Percentiles rank a stretch among this genome's conserved stretches.
Conservation (phyloP, 2,329 filamentous ascomycete genomes). For the Fusarium continuum region DNA sequence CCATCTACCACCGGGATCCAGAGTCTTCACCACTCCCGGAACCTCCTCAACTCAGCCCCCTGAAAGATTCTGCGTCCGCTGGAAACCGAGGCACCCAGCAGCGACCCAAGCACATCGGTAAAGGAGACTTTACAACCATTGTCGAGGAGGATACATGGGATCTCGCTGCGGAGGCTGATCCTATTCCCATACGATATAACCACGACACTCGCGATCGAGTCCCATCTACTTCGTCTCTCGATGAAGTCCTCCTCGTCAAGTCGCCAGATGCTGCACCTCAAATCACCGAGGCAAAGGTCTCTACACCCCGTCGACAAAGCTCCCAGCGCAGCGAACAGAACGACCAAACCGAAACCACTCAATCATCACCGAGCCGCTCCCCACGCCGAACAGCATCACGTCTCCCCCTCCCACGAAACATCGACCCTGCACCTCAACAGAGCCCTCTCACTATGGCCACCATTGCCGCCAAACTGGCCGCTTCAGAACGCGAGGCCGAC, state of each 20-base stretch:
- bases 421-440: constrained; percentile 57
- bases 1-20: constrained; percentile 40
- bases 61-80: constrained; percentile 61
- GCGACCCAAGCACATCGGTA: constrained; percentile 40
- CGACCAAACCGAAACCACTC: constrained; percentile 22
- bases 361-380: constrained; percentile 27
- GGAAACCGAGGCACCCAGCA: constrained; percentile 56
- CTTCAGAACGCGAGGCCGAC: constrained; percentile 70
- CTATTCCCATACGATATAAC: constrained; percentile 2
- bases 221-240: constrained; percentile 46
- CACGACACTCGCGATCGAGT: constrained; percentile 36
- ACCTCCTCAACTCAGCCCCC: constrained; percentile 59
- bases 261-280: constrained; percentile 30
- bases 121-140: constrained; percentile 57
- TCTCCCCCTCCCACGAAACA: constrained; percentile 47
- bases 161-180: constrained; percentile 44
- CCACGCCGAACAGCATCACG: constrained; percentile 35
- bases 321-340: constrained; percentile 22
- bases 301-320: constrained; percentile 32
- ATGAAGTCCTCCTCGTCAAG: constrained; percentile 47
- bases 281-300: constrained; percentile 14
- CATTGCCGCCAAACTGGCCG: constrained; percentile 71
- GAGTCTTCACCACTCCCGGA: constrained; percentile 58
- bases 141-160: constrained; percentile 60
- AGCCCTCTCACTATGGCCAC: constrained; percentile 68